Evolutionary conservation across 805 yeast genomes (phyloP).

Genomic region (Lachancea meyersii): DNA sequence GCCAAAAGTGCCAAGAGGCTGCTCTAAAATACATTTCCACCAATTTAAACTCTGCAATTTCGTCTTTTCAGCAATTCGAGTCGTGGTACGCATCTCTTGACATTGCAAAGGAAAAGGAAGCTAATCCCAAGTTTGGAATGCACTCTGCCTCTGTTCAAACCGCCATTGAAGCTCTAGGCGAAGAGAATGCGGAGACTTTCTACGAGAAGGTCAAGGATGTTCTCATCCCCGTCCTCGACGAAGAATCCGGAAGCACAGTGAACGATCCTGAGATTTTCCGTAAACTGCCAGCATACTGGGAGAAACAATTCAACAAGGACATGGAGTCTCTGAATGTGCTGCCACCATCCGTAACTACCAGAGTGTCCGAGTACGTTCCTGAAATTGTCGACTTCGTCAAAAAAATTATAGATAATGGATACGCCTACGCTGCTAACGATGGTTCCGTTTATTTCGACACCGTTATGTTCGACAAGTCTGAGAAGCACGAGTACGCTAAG

Average conservation of each 20-base stretch:
- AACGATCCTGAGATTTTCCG: conserved; percentile 81
- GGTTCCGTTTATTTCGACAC: conserved; percentile 98
- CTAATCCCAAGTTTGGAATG: conserved; percentile 85
- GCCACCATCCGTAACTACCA: conserved; percentile 78
- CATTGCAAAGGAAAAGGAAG: conserved; percentile 42
- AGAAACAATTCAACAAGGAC: conserved; percentile 72
- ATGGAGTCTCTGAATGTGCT: conserved; percentile 81
- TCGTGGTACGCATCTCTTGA: conserved; percentile 50
- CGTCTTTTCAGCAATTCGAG: conserved; percentile 35
- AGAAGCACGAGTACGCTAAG: conserved; percentile 83
- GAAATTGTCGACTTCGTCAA: conserved; percentile 79
- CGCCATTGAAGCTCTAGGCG: conserved; percentile 35
- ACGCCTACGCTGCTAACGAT: conserved; percentile 73
- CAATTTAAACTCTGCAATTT: conserved; percentile 46
- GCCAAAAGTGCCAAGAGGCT: conserved; percentile 38
- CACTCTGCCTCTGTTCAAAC: conserved; percentile 60
- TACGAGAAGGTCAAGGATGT: conserved; percentile 57
- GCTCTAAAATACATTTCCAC: conserved; percentile 44
- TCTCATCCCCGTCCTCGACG: conserved; percentile 66
- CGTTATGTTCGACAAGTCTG: conserved; percentile 61
- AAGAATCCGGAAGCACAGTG: conserved; percentile 63
- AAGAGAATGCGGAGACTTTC: conserved; percentile 38
- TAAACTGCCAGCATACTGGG: conserved; percentile 85
- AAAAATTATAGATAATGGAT: conserved; percentile 70
- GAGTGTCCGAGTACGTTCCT: conserved; percentile 94